A percentile compares a stretch with the other conserved stretches of the same genome.
Evolutionary conservation across 768 basidiomycete genomes (phyloP).

Genomic region (Suillus lakei): DNA sequence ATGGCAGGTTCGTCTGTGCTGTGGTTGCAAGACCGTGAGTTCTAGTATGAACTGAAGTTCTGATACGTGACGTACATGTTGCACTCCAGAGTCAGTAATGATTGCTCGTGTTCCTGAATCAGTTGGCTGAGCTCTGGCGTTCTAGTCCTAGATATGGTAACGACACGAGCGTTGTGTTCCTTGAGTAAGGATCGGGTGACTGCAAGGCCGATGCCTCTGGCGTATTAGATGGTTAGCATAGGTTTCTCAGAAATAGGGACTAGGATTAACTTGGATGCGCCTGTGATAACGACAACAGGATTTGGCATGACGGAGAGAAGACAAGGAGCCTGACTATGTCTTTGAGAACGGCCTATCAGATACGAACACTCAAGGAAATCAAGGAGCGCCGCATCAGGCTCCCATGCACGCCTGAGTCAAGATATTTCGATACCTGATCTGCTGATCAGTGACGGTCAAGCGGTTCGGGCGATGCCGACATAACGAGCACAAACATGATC

Average conservation of each 20-base stretch:
- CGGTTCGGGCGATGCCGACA: slow-evolving; percentile 1
- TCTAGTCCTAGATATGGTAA: slow-evolving; percentile 74
- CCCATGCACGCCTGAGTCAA: not conserved
- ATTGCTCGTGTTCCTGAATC: slow-evolving; percentile 35
- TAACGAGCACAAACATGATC: not conserved
- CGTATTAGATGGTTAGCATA: slow-evolving; percentile 9
- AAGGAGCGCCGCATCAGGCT: slow-evolving; percentile 1
- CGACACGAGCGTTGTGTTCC: slow-evolving; percentile 67
- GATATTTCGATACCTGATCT: not conserved
- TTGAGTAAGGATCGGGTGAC: slow-evolving; percentile 68
- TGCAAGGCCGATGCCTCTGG: slow-evolving; percentile 80
- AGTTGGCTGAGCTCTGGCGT: slow-evolving; percentile 69
- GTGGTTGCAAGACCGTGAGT: slow-evolving; percentile 11
- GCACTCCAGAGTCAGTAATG: slow-evolving; percentile 63
- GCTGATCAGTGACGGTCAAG: not conserved
- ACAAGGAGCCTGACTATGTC: not conserved
- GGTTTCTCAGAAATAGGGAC: slow-evolving; percentile 6
- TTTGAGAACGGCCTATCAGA: not conserved
- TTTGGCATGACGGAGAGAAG: slow-evolving; percentile 31
- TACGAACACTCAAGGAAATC: not conserved
- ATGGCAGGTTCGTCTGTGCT: slow-evolving; percentile 66
- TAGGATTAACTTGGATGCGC: slow-evolving; percentile 73
- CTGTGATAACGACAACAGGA: slow-evolving; percentile 79
- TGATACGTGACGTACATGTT: slow-evolving; percentile 77
- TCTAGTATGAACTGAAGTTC: not conserved